Base-by-base conservation (phyloP, 73 alveolate genomes). In the Paramecium sonneborni region DNA sequence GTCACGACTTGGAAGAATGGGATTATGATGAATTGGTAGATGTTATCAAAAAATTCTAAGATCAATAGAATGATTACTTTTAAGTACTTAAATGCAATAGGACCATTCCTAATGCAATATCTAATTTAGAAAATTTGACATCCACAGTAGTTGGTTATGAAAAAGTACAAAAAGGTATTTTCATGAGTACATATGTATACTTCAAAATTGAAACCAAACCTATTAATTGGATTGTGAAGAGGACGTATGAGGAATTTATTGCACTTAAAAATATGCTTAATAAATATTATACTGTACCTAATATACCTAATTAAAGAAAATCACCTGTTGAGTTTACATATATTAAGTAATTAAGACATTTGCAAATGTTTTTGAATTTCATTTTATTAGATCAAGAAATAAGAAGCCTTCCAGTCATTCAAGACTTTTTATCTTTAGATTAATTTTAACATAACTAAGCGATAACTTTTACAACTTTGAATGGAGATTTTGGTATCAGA, bases 131-230 rank as follows among this genome's bases (percentile, higher is more conserved):
- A 11, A 62, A 62, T 62, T 26, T 62, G 84, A 12, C 26, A 1
- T 4, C 44, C 10, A 62, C 84, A 30, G 44, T 62, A 3, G 48
- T 32, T 41, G 57, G 57, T 41, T 41, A 41, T 41, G 57, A 41
- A 11, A 41, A 41, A 11, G 57, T 41, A 11, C 11, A 41, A 41
- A 41, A 41, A 41, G 57, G 57, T 41, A 41, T 41, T 8, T 41
- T 41, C 11, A 8, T 41, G 11, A 62, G 48, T 12, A 62, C 84
- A 62, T 32, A 26, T 62, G 84, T 62, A 0, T 62, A 62, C 32
- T 74, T 74, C 58, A 74, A 74, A 74, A 39, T 74, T 74, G 56
- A 74, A 74, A 74, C 87, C 5, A 74, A 74, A 37, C 87, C 87
- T 4, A 37, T 37, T 5, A 39, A 39, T 23, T 74, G 87, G 87